Percentiles rank a stretch among this genome's conserved stretches.
Evolutionary conservation across 768 basidiomycete species (phyloP).

Genomic region (Leccinum subgranulosum): DNA sequence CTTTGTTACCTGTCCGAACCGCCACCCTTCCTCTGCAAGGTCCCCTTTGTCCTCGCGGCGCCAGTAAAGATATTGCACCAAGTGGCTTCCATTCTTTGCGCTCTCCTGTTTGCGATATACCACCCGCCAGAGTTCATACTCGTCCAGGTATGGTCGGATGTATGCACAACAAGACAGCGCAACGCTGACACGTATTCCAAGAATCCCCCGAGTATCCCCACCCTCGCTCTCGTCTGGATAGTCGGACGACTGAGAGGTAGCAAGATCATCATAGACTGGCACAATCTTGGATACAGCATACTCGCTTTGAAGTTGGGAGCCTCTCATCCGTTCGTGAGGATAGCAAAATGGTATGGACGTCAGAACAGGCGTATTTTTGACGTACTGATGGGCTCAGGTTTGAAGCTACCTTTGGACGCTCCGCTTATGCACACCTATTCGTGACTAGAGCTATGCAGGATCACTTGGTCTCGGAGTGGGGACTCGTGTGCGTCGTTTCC

Average conservation of each 20-base stretch:
- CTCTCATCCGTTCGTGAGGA: constrained; percentile 61
- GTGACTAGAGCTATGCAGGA: constrained; percentile 88
- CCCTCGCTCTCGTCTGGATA: constrained; percentile 81
- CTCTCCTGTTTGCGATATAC: constrained; percentile 57
- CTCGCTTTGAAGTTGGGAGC: constrained; percentile 78
- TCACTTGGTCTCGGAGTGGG: constrained; percentile 67
- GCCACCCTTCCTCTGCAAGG: constrained; percentile 45
- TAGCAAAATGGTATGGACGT: constrained; percentile 66
- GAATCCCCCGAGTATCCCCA: constrained; percentile 98
- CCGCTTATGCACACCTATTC: constrained; percentile 87
- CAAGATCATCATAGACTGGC: constrained; percentile 97
- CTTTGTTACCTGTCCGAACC: constrained; percentile 67
- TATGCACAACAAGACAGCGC: not conserved
- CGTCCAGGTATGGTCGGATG: constrained; percentile 66
- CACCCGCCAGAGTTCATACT: constrained; percentile 59
- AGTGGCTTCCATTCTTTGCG: constrained; percentile 55
- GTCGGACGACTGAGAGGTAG: constrained; percentile 65
- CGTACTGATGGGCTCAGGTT: constrained; percentile 52
- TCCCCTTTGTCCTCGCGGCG: constrained; percentile 71
- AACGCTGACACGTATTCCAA: constrained; percentile 31
- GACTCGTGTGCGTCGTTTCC: constrained; percentile 57
- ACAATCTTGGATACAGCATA: constrained; percentile 95
- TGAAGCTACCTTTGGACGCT: constrained; percentile 74
- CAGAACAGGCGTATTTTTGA: not conserved
- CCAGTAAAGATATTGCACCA: constrained; percentile 81